Evolutionary conservation across 371 early-diverging fungal species (phyloP), one percentile per base, ranked within the genome.

Genomic region (Apophysomyces variabilis): DNA sequence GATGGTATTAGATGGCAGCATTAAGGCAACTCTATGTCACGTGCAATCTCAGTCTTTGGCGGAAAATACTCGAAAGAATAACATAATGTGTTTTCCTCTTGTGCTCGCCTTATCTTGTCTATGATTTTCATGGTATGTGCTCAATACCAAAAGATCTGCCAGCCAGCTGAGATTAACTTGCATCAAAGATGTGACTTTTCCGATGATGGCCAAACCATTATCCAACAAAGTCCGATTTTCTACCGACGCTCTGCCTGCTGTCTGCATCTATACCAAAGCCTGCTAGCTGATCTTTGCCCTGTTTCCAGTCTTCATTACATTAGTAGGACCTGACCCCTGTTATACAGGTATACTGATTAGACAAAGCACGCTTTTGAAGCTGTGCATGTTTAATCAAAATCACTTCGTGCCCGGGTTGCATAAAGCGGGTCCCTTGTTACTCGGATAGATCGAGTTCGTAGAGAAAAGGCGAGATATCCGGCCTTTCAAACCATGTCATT

Each of bases 61-160:
- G 99, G 99, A 68, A 97, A 98, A 80, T 89, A 98, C 84, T 98
- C 99, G 75, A 98, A 94, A 18, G 96, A 96, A 80, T 90, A 94
- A 58, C 74, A 81, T 45, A 87, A 72, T 21, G 65, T 69, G 3
- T 70, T 60, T 5, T 74, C 71, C 58, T 72, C 68, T 43, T 72
- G 73, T 8, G 77, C 78, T 36, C 76, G 68, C 47, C 83, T 43
- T 5, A 75, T 57, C 38, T 88, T 85, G 60, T 89, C 87, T 7
- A 79, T 73, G 46, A 92, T 83, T 74, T 85, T 90, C 92, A 92
- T 92, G 43, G 41, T 59, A 38, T 50, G 54, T n/a, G 18, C 21
- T 16, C 38, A 16, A 45, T 26, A 9, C 38, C 18, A 18, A 50
- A 50, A 21, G 54, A 45, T 18, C 21, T 21, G 21, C 4, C 16